phyloP scores from a whole-genome alignment of 352 stramenopile genomes.

The Phytophthora multivora region DNA sequence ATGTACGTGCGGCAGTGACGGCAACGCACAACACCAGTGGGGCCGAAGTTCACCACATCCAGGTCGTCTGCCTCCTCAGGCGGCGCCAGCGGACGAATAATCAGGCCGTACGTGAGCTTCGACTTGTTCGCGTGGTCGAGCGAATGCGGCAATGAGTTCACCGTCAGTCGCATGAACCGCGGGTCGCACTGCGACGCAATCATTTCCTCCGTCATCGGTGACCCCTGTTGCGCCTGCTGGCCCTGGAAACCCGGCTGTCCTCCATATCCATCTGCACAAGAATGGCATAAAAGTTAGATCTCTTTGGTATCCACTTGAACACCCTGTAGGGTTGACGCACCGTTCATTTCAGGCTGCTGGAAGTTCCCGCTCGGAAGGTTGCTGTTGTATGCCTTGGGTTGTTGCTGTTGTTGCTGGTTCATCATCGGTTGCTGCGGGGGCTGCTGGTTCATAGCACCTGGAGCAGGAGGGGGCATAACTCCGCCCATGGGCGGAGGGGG shows the following conservation, averaged over 20 bases:
- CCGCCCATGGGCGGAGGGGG: slow-evolving; percentile 46
- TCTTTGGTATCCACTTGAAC: slow-evolving; percentile 4
- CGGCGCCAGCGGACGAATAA: slow-evolving; percentile 83
- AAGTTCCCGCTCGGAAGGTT: slow-evolving; percentile 79
- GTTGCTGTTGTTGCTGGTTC: slow-evolving; percentile 29
- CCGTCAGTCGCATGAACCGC: slow-evolving; percentile 84
- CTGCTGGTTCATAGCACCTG: slow-evolving; percentile 31
- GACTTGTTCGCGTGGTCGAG: slow-evolving; percentile 85
- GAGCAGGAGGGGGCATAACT: slow-evolving; percentile 25
- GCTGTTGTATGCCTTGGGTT: slow-evolving; percentile 31
- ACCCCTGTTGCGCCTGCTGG: slow-evolving; percentile 58
- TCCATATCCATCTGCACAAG: slow-evolving; percentile 58
- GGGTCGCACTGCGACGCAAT: slow-evolving; percentile 75
- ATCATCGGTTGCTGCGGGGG: slow-evolving; percentile 23
- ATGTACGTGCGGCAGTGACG: slow-evolving; percentile 91
- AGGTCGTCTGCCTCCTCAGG: slow-evolving; percentile 68
- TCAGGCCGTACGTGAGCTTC: slow-evolving; percentile 83
- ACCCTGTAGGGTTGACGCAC: slow-evolving; percentile 36
- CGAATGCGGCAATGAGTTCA: slow-evolving; percentile 79
- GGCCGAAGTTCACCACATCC: slow-evolving; percentile 89
- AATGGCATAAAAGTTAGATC: slow-evolving; percentile 4
- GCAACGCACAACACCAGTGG: slow-evolving; percentile 84
- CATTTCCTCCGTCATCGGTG: slow-evolving; percentile 67
- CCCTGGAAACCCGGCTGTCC: slow-evolving; percentile 44
- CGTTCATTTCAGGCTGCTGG: slow-evolving; percentile 76